These are phyloP conservation scores for Dictyostelium purpureum DNA, from an alignment of 78 protist species.

Conservation along the genomic window DNA sequence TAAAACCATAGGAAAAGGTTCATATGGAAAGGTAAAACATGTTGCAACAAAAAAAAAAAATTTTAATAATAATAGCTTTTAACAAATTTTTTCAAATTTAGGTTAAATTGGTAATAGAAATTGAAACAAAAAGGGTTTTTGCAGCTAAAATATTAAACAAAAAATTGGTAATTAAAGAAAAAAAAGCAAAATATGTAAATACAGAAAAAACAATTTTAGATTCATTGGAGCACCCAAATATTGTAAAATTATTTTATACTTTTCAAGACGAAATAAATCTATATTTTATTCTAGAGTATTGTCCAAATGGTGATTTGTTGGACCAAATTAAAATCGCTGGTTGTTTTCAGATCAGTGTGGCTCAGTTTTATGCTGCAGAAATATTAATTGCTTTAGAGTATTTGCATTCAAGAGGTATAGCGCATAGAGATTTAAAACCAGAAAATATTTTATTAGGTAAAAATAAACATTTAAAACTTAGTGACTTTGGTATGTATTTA, in stretches of 20 bases:
- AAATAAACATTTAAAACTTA: conserved; percentile 74
- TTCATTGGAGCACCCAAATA: conserved; percentile 87
- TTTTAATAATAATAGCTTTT: background rate
- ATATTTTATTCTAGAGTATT: conserved; percentile 85
- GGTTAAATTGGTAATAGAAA: conserved; percentile 80
- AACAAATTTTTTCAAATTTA: conserved; percentile 28
- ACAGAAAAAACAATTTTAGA: conserved; percentile 84
- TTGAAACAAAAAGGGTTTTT: conserved; percentile 53
- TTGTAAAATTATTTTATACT: conserved; percentile 85
- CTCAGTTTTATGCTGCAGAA: conserved; percentile 86
- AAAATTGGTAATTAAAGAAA: conserved; percentile 61
- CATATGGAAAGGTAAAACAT: conserved; percentile 48
- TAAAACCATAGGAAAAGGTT: conserved; percentile 69
- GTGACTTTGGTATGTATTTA: too few relatives aligned
- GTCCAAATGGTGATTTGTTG: conserved; percentile 86
- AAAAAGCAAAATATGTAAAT: conserved; percentile 82
- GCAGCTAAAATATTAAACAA: conserved; percentile 88
- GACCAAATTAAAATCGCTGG: conserved; percentile 26
- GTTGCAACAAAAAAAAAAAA: background rate
- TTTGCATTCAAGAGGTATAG: conserved; percentile 69
- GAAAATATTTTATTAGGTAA: conserved; percentile 81
- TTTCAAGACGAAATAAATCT: conserved; percentile 83
- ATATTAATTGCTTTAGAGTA: conserved; percentile 81
- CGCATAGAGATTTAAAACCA: conserved; percentile 88
- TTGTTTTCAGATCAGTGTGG: conserved; percentile 36